Evolutionary conservation across 176 grass and related monocot species (phyloP).

Genomic region (Metroxylon sagu): DNA sequence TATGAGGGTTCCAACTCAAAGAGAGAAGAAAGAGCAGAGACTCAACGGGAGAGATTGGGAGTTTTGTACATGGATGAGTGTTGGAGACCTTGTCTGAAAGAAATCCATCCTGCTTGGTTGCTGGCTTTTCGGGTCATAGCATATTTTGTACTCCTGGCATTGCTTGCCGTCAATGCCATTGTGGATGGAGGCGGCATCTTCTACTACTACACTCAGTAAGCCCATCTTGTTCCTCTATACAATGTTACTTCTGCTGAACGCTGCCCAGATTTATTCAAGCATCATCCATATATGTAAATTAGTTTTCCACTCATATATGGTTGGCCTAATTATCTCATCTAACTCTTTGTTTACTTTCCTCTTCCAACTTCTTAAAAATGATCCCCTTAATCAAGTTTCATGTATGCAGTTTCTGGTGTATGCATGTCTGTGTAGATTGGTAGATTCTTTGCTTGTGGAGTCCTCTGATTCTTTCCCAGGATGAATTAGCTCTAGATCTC

Average conservation of each 20-base stretch:
- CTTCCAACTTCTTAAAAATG: no score
- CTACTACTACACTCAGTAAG: conserved; percentile 79
- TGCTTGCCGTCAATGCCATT: conserved; percentile 34
- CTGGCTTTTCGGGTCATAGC: conserved; percentile 45
- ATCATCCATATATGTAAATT: background rate
- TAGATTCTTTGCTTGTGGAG: no score
- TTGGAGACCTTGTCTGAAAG: conserved; percentile 56
- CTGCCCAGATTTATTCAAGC: background rate
- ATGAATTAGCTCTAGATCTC: no score
- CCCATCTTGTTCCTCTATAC: background rate
- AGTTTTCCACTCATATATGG: background rate
- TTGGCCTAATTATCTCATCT: no score
- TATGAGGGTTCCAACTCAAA: background rate
- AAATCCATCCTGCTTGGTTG: conserved; percentile 71
- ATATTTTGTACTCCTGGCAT: conserved; percentile 30
- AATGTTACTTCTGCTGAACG: background rate
- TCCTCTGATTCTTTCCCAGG: no score
- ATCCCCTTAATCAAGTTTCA: no score
- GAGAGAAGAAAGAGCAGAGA: background rate
- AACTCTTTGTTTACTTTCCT: no score
- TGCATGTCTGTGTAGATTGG: no score
- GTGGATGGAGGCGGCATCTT: conserved; percentile 50
- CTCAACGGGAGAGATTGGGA: conserved; percentile 16
- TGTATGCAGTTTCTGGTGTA: no score
- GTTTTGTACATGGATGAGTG: conserved; percentile 44